phyloP scores from a whole-genome alignment of 2,329 filamentous ascomycete species.

The Trichoderma endophyticum region DNA sequence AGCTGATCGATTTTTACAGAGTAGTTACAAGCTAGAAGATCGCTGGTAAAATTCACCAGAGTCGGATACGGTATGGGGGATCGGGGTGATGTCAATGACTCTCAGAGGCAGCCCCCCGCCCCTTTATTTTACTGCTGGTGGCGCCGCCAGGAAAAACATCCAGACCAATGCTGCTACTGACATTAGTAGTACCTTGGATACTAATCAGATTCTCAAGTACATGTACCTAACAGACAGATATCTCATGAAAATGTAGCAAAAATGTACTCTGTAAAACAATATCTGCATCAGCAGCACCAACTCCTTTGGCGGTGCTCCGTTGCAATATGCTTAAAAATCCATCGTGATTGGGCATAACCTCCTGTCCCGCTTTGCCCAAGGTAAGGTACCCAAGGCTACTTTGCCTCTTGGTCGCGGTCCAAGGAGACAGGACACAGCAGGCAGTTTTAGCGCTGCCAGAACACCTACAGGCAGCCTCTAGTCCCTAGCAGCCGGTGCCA shows the following conservation, averaged over 20 bases:
- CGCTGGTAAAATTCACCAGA: not conserved
- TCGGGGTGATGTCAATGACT: conserved; percentile 9
- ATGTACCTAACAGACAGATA: not conserved
- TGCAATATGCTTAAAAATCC: not conserved
- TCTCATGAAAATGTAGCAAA: not conserved
- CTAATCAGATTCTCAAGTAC: not conserved
- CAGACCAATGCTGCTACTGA: not conserved
- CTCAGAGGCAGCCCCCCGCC: not conserved
- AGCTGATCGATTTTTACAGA: not conserved
- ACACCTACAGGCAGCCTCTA: not conserved
- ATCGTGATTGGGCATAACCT: not conserved
- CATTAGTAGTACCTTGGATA: not conserved
- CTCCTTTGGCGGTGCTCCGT: not conserved
- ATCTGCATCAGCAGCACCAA: not conserved
- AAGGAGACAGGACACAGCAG: not conserved
- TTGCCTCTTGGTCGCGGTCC: not conserved
- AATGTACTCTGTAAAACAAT: not conserved
- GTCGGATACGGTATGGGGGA: not conserved
- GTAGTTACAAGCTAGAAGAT: not conserved
- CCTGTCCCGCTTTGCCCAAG: not conserved
- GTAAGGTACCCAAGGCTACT: not conserved
- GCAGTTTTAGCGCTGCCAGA: not conserved
- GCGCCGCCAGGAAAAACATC: not conserved
- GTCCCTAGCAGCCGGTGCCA: not conserved
- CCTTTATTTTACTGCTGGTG: not conserved